These are phyloP conservation scores for Imleria badia DNA, from an alignment of 768 basidiomycete genomes.

Conservation along the genomic window DNA sequence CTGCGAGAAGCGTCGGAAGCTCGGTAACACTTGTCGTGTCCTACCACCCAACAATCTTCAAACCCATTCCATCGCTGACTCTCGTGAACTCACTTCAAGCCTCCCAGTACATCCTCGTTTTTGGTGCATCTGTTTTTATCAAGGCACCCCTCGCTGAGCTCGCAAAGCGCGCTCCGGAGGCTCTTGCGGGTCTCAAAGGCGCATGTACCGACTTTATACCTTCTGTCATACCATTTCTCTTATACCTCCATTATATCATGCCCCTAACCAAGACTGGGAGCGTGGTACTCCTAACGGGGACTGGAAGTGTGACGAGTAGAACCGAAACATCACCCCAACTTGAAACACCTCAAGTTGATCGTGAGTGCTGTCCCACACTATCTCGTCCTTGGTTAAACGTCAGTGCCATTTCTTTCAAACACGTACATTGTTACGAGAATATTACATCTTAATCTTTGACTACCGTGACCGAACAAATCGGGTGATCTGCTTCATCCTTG, in stretches of 20 bases:
- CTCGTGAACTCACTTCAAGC: slow-evolving; percentile 76
- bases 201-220: background rate
- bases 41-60: slow-evolving; percentile 88
- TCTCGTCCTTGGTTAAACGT: too few species aligned
- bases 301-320: background rate
- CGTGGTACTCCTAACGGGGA: background rate
- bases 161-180: background rate
- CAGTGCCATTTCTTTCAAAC: too few species aligned
- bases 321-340: too few species aligned
- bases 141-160: background rate
- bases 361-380: too few species aligned
- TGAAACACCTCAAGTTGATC: too few species aligned
- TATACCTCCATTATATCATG: background rate
- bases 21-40: slow-evolving; percentile 68
- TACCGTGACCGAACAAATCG: too few species aligned
- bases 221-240: background rate
- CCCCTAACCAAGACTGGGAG: too few species aligned
- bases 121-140: background rate
- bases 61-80: slow-evolving; percentile 70
- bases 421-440: too few species aligned
- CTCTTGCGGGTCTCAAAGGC: background rate
- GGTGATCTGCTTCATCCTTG: too few species aligned
- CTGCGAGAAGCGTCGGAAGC: slow-evolving; percentile 61
- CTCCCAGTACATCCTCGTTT: background rate
- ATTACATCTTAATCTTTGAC: too few species aligned